Percentiles rank a stretch among this genome's conserved stretches.
Evolutionary conservation across 73 alveolate genomes (phyloP).

Genomic region (Tetrahymena thermophila): DNA sequence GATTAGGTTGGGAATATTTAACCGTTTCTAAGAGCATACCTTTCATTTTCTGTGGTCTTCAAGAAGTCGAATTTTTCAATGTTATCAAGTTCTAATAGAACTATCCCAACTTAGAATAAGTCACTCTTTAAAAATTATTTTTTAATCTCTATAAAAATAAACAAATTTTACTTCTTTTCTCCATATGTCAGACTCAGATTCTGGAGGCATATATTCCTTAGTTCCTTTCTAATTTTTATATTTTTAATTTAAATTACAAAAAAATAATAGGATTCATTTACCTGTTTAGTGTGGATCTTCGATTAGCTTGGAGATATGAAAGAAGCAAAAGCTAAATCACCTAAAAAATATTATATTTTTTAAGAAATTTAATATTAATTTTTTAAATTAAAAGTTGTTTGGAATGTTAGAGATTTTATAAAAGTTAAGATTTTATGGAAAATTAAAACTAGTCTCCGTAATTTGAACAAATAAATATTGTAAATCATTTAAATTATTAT

Average conservation of each 20-base stretch:
- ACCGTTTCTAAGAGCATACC: neutral
- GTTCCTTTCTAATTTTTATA: neutral
- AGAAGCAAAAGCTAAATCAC: neutral
- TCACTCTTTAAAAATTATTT: neutral
- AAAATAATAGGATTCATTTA: too few species aligned
- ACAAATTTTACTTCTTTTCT: neutral
- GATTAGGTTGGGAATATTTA: neutral
- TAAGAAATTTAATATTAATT: too few species aligned
- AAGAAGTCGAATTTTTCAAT: neutral
- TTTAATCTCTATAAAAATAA: too few species aligned
- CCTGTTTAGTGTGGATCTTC: neutral
- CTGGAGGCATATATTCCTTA: neutral
- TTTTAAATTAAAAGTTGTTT: too few species aligned
- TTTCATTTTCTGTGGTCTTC: neutral
- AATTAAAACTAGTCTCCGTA: too few species aligned
- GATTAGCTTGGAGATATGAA: neutral
- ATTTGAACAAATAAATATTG: too few species aligned
- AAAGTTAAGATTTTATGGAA: too few species aligned
- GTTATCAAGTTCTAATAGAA: neutral
- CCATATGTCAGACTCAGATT: neutral
- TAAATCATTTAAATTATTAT: too few species aligned
- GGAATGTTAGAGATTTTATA: too few species aligned
- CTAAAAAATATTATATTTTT: neutral
- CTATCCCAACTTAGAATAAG: neutral
- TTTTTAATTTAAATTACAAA: too few species aligned